phyloP scores from a whole-genome alignment of 2,329 filamentous ascomycete species.

The Phoma sp. region DNA sequence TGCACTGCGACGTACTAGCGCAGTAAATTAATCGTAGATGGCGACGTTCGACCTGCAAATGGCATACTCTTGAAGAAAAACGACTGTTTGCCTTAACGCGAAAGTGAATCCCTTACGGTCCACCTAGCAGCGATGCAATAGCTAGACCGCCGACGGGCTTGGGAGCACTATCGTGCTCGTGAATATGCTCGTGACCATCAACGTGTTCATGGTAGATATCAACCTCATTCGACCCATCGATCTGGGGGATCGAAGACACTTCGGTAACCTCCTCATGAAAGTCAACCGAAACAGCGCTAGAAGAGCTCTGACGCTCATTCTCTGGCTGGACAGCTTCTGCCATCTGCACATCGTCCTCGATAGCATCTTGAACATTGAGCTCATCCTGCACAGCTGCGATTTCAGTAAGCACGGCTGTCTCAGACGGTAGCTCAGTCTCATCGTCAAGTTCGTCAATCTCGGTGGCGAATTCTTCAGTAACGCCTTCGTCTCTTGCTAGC shows the following conservation, averaged over 20 bases:
- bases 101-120: background rate
- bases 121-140: background rate
- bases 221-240: slow-evolving; percentile 7
- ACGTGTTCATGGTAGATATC: background rate
- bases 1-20: too few species aligned
- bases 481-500: background rate
- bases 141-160: background rate
- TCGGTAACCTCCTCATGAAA: slow-evolving; percentile 7
- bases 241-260: slow-evolving; percentile 1
- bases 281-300: slow-evolving; percentile 1
- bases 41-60: too few species aligned
- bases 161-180: background rate
- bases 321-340: background rate
- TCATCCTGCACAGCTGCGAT: slow-evolving; percentile 7
- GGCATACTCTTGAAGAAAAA: too few species aligned
- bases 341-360: background rate
- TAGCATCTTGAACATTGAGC: background rate
- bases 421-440: slow-evolving; percentile 10
- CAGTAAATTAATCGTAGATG: too few species aligned
- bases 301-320: background rate
- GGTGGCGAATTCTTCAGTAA: background rate
- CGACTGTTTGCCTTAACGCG: too few species aligned
- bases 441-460: slow-evolving; percentile 1
- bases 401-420: slow-evolving; percentile 12
- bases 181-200: slow-evolving; percentile 2